Conservation (phyloP, 148 eudicot genomes). For the Dysphania ambrosioides region DNA sequence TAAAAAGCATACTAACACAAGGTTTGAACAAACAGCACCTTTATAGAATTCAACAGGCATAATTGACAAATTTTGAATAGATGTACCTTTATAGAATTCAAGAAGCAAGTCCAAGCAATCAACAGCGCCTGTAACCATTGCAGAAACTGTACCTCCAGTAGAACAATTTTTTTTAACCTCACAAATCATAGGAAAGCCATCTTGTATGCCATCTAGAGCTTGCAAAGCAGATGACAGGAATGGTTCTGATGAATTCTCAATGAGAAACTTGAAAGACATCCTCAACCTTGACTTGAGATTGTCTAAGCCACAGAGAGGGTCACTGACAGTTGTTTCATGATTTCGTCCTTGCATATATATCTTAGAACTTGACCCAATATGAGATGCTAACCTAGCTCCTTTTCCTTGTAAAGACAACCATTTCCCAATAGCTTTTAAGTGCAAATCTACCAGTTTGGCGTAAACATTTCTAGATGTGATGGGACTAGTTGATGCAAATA, state of each 20-base stretch:
- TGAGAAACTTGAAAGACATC: constrained; percentile 52
- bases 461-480: constrained; percentile 39
- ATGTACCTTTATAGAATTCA: constrained; percentile 74
- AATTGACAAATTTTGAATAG: neutral
- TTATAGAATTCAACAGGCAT: constrained; percentile 61
- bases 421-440: constrained; percentile 70
- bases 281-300: constrained; percentile 63
- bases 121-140: constrained; percentile 74
- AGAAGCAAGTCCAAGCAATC: constrained; percentile 80
- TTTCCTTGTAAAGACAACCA: constrained; percentile 86
- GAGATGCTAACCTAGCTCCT: constrained; percentile 63
- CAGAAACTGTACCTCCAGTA: constrained; percentile 63
- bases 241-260: constrained; percentile 57
- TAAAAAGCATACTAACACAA: neutral
- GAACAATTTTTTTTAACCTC: constrained; percentile 48
- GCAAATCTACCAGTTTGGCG: constrained; percentile 55
- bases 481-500: constrained; percentile 41
- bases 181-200: constrained; percentile 46
- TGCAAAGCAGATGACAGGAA: constrained; percentile 57
- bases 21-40: constrained; percentile 41
- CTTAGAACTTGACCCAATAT: constrained; percentile 60
- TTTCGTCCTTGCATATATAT: constrained; percentile 27
- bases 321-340: constrained; percentile 30
- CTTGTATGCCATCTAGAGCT: constrained; percentile 57
- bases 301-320: constrained; percentile 36